These are phyloP conservation scores for Lasiosphaeria miniovina DNA, from an alignment of 495 filamentous ascomycete species.

Conservation along the genomic window DNA sequence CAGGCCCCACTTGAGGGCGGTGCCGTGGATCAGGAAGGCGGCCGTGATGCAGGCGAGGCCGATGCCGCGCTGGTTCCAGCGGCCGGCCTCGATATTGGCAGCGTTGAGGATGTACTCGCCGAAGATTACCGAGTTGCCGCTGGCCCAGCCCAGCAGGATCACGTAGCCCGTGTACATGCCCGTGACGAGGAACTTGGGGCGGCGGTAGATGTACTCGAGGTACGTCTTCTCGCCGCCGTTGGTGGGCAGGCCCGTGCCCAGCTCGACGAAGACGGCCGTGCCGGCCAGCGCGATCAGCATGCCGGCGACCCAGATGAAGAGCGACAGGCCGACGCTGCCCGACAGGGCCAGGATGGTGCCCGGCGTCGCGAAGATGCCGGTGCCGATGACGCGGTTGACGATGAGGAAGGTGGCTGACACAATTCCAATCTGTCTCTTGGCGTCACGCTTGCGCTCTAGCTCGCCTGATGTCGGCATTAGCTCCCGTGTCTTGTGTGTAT, in stretches of 20 bases:
- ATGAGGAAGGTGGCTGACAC: slow-evolving; percentile 39
- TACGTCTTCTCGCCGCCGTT: slow-evolving; percentile 64
- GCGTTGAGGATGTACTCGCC: slow-evolving; percentile 64
- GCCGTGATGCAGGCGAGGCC: slow-evolving; percentile 64
- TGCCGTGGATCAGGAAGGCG: slow-evolving; percentile 59
- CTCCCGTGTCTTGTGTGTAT: too few relatives aligned
- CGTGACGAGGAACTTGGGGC: slow-evolving; percentile 63
- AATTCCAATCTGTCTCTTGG: slow-evolving; percentile 37
- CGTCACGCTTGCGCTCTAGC: slow-evolving; percentile 21
- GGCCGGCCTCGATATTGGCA: slow-evolving; percentile 52
- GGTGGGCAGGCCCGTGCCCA: slow-evolving; percentile 49
- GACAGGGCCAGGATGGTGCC: slow-evolving; percentile 62
- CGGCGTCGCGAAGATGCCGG: slow-evolving; percentile 76
- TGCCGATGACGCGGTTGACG: slow-evolving; percentile 67
- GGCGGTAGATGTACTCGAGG: slow-evolving; percentile 62
- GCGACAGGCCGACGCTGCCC: slow-evolving; percentile 65
- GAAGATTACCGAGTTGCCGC: slow-evolving; percentile 64
- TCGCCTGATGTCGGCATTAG: not conserved
- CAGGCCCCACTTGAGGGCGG: slow-evolving; percentile 65
- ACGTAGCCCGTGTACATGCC: slow-evolving; percentile 60
- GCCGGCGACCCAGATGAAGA: slow-evolving; percentile 65
- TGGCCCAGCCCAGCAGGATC: slow-evolving; percentile 54
- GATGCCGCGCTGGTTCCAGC: slow-evolving; percentile 68
- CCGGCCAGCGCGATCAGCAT: slow-evolving; percentile 61
- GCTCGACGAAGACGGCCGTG: slow-evolving; percentile 64